Conservation (phyloP, 2,329 filamentous ascomycete genomes). For the Pezicula neosporulosa region DNA sequence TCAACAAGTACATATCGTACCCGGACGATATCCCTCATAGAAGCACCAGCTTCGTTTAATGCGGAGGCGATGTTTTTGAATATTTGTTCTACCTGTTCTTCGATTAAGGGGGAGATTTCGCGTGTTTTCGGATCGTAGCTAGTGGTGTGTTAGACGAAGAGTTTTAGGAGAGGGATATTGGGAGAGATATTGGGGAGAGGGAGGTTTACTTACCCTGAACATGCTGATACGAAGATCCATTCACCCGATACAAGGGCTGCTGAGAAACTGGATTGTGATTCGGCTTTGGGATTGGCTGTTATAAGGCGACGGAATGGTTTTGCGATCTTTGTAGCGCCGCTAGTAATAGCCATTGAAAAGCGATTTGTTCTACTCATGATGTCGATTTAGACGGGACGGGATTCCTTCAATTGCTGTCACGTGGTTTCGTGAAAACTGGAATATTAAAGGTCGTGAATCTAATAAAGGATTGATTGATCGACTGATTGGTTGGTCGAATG, state of each 20-base stretch:
- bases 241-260: background rate
- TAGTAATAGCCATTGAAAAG: background rate
- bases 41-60: slow-evolving; percentile 39
- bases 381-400: too few species aligned
- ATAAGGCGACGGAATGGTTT: background rate
- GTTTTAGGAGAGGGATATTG: background rate
- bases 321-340: background rate
- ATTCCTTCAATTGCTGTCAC: too few species aligned
- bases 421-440: too few species aligned
- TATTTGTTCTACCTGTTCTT: slow-evolving; percentile 47
- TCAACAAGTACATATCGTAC: slow-evolving; percentile 52
- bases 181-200: too few species aligned
- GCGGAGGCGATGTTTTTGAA: slow-evolving; percentile 44
- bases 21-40: slow-evolving; percentile 44
- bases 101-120: slow-evolving; percentile 40
- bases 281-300: background rate
- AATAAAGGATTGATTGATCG: too few species aligned
- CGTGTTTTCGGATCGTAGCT: slow-evolving; percentile 49
- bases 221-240: background rate
- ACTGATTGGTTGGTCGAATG: too few species aligned
- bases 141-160: background rate
- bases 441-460: too few species aligned
- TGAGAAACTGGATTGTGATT: background rate
- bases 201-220: background rate
- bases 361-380: background rate